A percentile compares a stretch with the other conserved stretches of the same genome.
These are phyloP conservation scores for Cladosporium sp. DNA, from an alignment of 2,329 filamentous ascomycete genomes.

Conservation along the genomic window DNA sequence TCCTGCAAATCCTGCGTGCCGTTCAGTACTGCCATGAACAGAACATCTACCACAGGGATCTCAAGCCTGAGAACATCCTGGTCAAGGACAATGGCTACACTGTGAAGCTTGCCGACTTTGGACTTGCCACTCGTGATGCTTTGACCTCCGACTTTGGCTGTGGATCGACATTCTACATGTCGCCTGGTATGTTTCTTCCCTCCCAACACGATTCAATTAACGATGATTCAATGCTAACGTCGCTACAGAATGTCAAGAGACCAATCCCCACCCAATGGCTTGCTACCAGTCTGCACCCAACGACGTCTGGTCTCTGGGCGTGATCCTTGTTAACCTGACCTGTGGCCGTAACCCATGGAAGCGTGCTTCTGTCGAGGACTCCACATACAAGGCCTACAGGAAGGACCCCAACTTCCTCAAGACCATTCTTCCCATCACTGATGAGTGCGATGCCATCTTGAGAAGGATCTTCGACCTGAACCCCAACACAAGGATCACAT, in stretches of 20 bases:
- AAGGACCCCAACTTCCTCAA: conserved; percentile 83
- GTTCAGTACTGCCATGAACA: conserved; percentile 90
- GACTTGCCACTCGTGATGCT: conserved; percentile 79
- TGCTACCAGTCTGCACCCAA: conserved; percentile 91
- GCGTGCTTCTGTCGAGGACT: conserved; percentile 86
- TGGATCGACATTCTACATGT: conserved; percentile 99
- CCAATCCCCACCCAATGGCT: conserved; percentile 62
- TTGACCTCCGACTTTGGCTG: conserved; percentile 93
- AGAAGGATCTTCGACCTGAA: conserved; percentile 82
- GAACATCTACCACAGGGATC: conserved; percentile 93
- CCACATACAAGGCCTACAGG: conserved; percentile 87
- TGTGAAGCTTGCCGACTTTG: conserved; percentile 96
- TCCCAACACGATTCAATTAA: not conserved
- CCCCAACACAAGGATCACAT: conserved; percentile 74
- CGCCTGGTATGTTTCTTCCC: conserved; percentile 65
- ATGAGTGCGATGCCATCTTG: conserved; percentile 84
- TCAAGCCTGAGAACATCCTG: conserved; percentile 97
- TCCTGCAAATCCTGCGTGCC: conserved; percentile 93
- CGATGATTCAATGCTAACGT: conserved; percentile 21
- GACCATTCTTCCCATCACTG: conserved; percentile 85
- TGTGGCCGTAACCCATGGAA: conserved; percentile 99
- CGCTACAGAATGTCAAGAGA: conserved; percentile 78
- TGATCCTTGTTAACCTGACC: conserved; percentile 94
- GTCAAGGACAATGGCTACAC: conserved; percentile 84
- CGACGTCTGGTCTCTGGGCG: conserved; percentile 96